phyloP scores from a whole-genome alignment of 108 stramenopile genomes.

The Aurantiochytrium sp. region DNA sequence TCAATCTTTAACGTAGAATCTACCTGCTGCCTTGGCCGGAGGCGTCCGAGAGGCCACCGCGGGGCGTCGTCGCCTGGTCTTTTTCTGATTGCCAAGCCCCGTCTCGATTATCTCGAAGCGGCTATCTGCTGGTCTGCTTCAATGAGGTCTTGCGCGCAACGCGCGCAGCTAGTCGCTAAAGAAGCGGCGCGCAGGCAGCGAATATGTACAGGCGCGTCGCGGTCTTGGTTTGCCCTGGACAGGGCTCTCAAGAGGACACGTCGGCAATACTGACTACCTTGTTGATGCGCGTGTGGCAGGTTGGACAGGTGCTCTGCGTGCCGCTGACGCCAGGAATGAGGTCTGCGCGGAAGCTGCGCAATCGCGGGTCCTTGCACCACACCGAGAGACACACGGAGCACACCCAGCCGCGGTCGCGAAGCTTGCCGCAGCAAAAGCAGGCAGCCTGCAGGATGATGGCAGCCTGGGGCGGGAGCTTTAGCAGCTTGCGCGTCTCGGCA shows the following conservation, averaged over 20 bases:
- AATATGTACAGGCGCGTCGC: too few relatives aligned
- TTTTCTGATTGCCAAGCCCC: too few relatives aligned
- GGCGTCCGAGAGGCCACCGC: too few relatives aligned
- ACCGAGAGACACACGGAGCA: slow-evolving; percentile 21
- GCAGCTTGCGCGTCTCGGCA: background rate
- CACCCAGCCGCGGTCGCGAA: background rate
- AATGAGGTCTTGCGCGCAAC: too few relatives aligned
- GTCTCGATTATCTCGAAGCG: too few relatives aligned
- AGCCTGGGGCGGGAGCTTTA: background rate
- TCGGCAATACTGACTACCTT: background rate
- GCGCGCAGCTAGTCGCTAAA: too few relatives aligned
- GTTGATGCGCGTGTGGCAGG: background rate
- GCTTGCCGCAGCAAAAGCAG: slow-evolving; percentile 11
- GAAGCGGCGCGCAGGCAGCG: too few relatives aligned
- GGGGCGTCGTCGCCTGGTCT: too few relatives aligned
- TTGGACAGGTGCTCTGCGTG: background rate
- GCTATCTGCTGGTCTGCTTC: too few relatives aligned
- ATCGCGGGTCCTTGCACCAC: background rate
- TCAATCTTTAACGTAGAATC: too few relatives aligned
- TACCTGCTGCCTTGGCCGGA: too few relatives aligned
- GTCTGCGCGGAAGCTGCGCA: background rate
- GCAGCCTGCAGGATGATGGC: background rate
- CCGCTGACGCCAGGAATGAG: background rate
- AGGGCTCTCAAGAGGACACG: background rate
- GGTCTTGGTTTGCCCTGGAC: too few relatives aligned